Conservation (phyloP, 768 basidiomycete species). For the Amanita pallidorosea region DNA sequence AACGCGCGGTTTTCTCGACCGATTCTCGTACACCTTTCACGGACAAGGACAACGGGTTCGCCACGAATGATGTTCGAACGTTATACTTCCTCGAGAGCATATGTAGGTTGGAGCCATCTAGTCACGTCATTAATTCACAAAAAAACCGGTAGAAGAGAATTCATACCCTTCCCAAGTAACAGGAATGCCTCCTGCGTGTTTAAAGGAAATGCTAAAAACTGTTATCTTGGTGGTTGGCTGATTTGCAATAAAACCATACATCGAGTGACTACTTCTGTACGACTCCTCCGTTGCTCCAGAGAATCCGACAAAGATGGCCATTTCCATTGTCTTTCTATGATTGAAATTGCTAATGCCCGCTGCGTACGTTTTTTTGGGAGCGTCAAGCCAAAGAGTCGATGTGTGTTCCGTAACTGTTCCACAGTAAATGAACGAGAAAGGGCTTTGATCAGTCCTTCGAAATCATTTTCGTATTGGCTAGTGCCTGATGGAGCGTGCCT, state of each 20-base stretch:
- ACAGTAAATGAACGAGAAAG: constrained; percentile 55
- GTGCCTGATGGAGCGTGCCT: constrained; percentile 28
- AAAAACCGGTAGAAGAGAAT: constrained; percentile 1
- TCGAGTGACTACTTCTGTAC: constrained; percentile 33
- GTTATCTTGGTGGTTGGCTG: constrained; percentile 1
- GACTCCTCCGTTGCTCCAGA: constrained; percentile 36
- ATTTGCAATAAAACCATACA: constrained; percentile 24
- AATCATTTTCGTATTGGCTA: constrained; percentile 38
- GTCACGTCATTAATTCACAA: constrained; percentile 5
- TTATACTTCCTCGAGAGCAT: constrained; percentile 48
- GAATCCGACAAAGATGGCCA: constrained; percentile 54
- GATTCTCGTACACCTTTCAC: constrained; percentile 48
- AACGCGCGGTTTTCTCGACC: constrained; percentile 34
- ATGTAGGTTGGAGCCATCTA: constrained; percentile 58
- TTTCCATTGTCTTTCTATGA: constrained; percentile 58
- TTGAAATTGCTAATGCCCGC: constrained; percentile 30
- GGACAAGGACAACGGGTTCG: constrained; percentile 45
- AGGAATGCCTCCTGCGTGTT: constrained; percentile 54
- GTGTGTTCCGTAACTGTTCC: constrained; percentile 47
- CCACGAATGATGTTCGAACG: constrained; percentile 48
- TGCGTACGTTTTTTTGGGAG: constrained; percentile 24
- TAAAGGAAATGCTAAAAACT: constrained; percentile 40
- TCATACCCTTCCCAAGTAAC: constrained; percentile 59
- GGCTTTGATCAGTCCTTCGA: constrained; percentile 38
- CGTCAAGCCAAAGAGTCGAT: constrained; percentile 34